Evolutionary conservation across 495 filamentous ascomycete species (phyloP).

Genomic region (Parathielavia hyrcaniae): DNA sequence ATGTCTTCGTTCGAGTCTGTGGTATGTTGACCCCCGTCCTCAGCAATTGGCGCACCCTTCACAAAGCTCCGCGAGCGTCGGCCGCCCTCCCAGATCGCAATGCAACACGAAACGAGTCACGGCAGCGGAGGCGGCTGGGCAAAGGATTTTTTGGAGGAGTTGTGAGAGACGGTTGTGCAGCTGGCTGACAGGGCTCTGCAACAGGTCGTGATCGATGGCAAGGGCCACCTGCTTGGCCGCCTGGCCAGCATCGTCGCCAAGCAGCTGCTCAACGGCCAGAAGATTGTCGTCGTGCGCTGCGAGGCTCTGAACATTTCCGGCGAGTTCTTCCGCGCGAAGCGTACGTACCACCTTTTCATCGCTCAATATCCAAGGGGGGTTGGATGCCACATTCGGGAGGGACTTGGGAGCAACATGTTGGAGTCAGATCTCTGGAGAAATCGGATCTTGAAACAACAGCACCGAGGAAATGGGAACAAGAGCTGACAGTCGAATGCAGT

Average conservation of each 20-base stretch:
- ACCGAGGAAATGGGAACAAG: slow-evolving; percentile 12
- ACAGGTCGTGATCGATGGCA: slow-evolving; percentile 97
- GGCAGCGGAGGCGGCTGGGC: neutral
- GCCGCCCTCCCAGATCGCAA: slow-evolving; percentile 5
- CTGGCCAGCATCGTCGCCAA: slow-evolving; percentile 98
- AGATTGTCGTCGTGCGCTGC: slow-evolving; percentile 98
- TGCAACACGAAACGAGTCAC: slow-evolving; percentile 5
- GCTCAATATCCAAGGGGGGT: neutral
- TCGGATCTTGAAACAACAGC: neutral
- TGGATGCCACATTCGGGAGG: slow-evolving; percentile 1
- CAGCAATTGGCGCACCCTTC: slow-evolving; percentile 6
- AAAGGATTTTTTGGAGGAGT: neutral
- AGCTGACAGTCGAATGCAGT: slow-evolving; percentile 56
- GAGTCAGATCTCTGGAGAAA: neutral
- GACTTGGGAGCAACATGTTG: neutral
- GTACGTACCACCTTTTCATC: slow-evolving; percentile 58
- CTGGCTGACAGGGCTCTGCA: slow-evolving; percentile 20
- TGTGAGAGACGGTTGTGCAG: neutral
- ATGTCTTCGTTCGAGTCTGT: slow-evolving; percentile 98
- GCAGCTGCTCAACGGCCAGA: slow-evolving; percentile 98
- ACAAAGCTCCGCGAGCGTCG: slow-evolving; percentile 1
- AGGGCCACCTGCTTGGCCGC: slow-evolving; percentile 98
- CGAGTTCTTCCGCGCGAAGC: slow-evolving; percentile 99
- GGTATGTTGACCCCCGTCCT: slow-evolving; percentile 56
- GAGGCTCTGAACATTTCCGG: slow-evolving; percentile 99